Evolutionary conservation across 306 rosid genomes (phyloP), one percentile per base, ranked within the genome.

Genomic region (Purshia tridentata): DNA sequence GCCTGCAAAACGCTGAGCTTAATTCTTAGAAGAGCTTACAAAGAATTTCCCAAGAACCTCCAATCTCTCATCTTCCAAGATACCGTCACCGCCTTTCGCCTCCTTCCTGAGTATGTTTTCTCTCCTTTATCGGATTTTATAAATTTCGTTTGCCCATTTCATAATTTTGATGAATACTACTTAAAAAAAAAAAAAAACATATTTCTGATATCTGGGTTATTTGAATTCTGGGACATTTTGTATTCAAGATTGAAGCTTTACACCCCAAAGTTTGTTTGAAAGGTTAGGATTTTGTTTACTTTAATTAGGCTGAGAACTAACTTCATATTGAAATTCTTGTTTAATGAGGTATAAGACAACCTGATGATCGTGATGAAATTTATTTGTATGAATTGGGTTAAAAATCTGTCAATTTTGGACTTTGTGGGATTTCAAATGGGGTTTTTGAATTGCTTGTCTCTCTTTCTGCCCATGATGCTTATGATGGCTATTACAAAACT

Each of bases 1-100:
- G 90, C 86, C 18, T 91, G 96, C 74, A 83, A 81, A 79, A 97
- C 89, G 81, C 84, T 93, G 4, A 81, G 88, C 90, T 85, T 84
- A 61, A 72, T 93, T 72, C 87, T 91, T 8, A 77, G 84, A 48
- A 69, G 75, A 29, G 90, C 89, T 78, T 89, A 82, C 78, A 61
- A 65, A 53, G 75, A 85, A 29, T 81, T 88, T 14, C 93, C 96
- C 69, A 93, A 93, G 73, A 79, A 78, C 85, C 63, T 86, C 65
- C 98, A 91, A 77, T 63, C 88, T 64, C 69, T 85, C 35, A 19
- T 93, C 80, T 84, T 82, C 76, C 85, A 93, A 62, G 94, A 93
- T 70, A 75, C 81, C 65, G 88, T 88, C 84, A 39, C 87, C 14
- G 96, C 98, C 82, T 91, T 93, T 77, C 94, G 85, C 82, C 90